Evolutionary conservation across 768 basidiomycete genomes (phyloP).

Genomic region (Tulasnella sp.): DNA sequence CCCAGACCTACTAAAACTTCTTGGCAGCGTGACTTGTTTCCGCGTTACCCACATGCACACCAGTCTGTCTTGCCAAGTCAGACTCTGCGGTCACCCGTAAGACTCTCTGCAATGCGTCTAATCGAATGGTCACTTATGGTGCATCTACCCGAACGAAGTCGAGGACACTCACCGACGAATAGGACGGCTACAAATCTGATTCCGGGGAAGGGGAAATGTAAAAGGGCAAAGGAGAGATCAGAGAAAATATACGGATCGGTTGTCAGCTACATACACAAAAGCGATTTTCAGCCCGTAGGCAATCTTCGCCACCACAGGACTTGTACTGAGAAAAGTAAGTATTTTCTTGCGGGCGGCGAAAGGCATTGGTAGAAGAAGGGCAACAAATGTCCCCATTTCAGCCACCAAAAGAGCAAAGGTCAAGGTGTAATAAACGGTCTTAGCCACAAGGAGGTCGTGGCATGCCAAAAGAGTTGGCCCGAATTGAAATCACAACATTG

Average conservation of each 20-base stretch:
- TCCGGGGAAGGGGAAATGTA: too few species aligned
- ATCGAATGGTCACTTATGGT: neutral
- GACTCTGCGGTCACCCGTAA: conserved; percentile 70
- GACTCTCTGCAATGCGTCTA: conserved; percentile 90
- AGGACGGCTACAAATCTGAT: conserved; percentile 73
- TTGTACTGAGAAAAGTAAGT: conserved; percentile 40
- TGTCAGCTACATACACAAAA: conserved; percentile 63
- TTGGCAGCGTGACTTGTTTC: conserved; percentile 89
- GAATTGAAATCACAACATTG: neutral
- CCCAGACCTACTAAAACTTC: conserved; percentile 76
- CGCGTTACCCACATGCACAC: conserved; percentile 62
- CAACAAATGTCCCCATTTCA: conserved; percentile 77
- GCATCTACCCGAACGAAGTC: neutral
- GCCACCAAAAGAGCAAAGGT: conserved; percentile 11
- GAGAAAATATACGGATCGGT: too few species aligned
- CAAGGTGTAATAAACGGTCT: conserved; percentile 26
- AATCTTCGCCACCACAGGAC: conserved; percentile 65
- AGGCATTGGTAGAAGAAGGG: conserved; percentile 83
- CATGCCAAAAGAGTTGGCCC: neutral
- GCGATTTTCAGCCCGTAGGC: conserved; percentile 91
- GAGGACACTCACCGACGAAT: conserved; percentile 49
- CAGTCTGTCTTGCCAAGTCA: conserved; percentile 36
- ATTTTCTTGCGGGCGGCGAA: conserved; percentile 52
- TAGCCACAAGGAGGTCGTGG: neutral
- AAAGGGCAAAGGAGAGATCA: too few species aligned